Conservation (phyloP, 164 flowering plant genomes). For the Chimonanthus salicifolius region DNA sequence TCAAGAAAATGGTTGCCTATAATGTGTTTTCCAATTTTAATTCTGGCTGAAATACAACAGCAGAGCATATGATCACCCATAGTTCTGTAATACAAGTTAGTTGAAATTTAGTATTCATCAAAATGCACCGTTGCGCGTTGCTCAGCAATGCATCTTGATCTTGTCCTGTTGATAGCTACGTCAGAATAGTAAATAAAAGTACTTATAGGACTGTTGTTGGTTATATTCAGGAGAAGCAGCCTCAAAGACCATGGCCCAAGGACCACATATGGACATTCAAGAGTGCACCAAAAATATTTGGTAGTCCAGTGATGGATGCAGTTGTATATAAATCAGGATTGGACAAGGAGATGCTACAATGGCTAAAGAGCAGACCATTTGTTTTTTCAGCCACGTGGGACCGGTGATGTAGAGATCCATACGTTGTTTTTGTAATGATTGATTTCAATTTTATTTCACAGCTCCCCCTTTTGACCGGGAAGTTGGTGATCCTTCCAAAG, state of each 20-base stretch:
- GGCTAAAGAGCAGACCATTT: constrained; percentile 79
- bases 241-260: constrained; percentile 90
- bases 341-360: constrained; percentile 80
- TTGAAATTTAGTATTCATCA: no score
- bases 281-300: constrained; percentile 44
- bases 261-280: constrained; percentile 88
- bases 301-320: constrained; percentile 92
- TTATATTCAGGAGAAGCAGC: constrained; percentile 71
- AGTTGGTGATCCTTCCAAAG: constrained; percentile 28
- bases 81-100: no score
- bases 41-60: neutral
- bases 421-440: constrained; percentile 46
- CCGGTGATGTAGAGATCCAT: constrained; percentile 9
- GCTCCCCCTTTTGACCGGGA: constrained; percentile 31
- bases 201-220: neutral
- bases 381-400: constrained; percentile 72
- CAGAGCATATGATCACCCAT: neutral
- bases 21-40: neutral
- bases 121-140: no score
- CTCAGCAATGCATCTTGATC: no score
- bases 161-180: no score
- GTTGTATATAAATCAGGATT: constrained; percentile 42
- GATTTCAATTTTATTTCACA: constrained; percentile 19
- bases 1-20: neutral
- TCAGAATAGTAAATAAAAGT: no score